Percentiles rank a stretch among this genome's conserved stretches.
Conservation (phyloP, 495 filamentous ascomycete genomes). For the Patellaria atrata region DNA sequence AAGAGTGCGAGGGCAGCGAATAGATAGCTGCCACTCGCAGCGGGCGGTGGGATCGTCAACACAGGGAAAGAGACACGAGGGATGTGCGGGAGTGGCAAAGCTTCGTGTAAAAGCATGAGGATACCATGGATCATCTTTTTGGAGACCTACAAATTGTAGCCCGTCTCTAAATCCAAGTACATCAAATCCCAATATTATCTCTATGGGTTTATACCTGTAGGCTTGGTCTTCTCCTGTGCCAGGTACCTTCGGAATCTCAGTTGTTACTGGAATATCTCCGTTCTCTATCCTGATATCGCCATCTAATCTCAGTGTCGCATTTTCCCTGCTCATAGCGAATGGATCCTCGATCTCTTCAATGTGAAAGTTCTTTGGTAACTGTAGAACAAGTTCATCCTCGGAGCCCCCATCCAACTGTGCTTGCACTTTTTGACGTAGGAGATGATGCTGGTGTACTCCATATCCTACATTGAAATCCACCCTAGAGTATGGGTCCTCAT, state of each 20-base stretch:
- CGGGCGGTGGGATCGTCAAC: constrained; percentile 67
- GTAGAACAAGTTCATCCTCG: constrained; percentile 46
- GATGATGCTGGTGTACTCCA: constrained; percentile 62
- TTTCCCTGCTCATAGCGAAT: constrained; percentile 29
- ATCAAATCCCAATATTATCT: constrained; percentile 46
- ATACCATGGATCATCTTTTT: constrained; percentile 62
- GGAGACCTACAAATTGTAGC: constrained; percentile 76
- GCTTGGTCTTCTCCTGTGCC: no score
- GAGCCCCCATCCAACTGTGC: constrained; percentile 42
- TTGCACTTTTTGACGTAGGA: constrained; percentile 52
- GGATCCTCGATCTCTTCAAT: constrained; percentile 45
- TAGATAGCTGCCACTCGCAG: constrained; percentile 74
- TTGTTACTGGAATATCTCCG: no score
- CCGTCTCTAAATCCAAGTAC: constrained; percentile 66
- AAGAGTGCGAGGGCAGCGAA: constrained; percentile 70
- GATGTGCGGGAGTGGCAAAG: constrained; percentile 56
- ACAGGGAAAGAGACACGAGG: constrained; percentile 80
- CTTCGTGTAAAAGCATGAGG: constrained; percentile 87
- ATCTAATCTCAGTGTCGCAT: no score
- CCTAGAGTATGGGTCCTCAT: constrained; percentile 48
- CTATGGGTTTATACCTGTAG: no score
- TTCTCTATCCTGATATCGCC: no score
- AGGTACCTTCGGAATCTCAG: no score
- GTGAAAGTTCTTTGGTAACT: constrained; percentile 47
- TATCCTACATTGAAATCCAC: constrained; percentile 47